Percentiles rank a stretch among this genome's conserved stretches.
These are phyloP conservation scores for Pelagophyceae sp. DNA, from an alignment of 352 stramenopile genomes.

Conservation along the genomic window DNA sequence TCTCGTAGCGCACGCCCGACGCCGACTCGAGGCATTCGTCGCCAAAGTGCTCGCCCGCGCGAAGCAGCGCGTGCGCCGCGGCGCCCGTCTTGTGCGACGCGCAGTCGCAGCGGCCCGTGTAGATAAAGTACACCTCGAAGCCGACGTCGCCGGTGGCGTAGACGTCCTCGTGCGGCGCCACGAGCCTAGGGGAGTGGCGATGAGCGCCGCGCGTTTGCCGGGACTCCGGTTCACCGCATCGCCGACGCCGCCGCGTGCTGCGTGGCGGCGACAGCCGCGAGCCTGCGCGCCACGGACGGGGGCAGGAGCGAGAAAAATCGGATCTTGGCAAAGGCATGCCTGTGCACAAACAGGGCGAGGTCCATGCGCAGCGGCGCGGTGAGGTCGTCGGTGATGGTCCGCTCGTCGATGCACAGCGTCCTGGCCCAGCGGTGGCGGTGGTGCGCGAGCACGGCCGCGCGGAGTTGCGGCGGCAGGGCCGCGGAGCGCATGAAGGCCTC, in stretches of 20 bases:
- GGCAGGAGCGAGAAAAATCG: constrained; percentile 50
- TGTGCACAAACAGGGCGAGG: constrained; percentile 37
- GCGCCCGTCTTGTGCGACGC: background rate
- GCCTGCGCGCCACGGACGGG: constrained; percentile 35
- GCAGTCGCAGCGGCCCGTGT: constrained; percentile 24
- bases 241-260: no score
- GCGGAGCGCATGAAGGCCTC: constrained; percentile 50
- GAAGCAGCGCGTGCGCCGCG: background rate
- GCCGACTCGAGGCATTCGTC: constrained; percentile 41
- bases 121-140: constrained; percentile 52
- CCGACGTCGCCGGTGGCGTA: constrained; percentile 50
- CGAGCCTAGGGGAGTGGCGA: no score
- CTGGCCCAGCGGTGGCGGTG: constrained; percentile 46
- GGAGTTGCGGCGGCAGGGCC: constrained; percentile 42
- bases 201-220: no score
- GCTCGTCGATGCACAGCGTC: constrained; percentile 41
- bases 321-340: constrained; percentile 46
- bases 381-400: constrained; percentile 36
- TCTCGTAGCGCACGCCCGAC: constrained; percentile 45
- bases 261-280: constrained; percentile 35
- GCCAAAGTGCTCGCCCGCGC: constrained; percentile 43
- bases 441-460: constrained; percentile 43
- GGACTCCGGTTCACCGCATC: no score
- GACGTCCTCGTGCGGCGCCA: constrained; percentile 37
- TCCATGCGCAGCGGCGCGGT: constrained; percentile 33